Evolutionary conservation across 169 alveolate genomes (phyloP).

Genomic region (Theileria equi): DNA sequence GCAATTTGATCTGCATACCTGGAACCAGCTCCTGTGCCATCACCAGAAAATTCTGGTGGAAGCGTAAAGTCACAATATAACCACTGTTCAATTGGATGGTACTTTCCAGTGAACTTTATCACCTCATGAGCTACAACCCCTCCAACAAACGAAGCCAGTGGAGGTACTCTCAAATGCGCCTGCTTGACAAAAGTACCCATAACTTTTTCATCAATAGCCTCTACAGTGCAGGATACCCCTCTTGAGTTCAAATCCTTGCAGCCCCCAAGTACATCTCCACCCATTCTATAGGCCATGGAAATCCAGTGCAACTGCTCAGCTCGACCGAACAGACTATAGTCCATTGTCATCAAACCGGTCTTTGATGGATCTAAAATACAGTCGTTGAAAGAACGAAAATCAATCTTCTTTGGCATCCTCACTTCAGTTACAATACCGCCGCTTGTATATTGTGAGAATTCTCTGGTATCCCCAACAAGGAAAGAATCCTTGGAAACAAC

Average conservation of each 20-base stretch:
- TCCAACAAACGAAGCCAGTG: conserved; percentile 95
- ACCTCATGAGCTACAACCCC: conserved; percentile 95
- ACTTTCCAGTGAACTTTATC: conserved; percentile 97
- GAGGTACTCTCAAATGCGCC: conserved; percentile 85
- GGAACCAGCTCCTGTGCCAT: conserved; percentile 46
- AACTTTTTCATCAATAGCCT: conserved; percentile 80
- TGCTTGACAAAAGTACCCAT: conserved; percentile 77
- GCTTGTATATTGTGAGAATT: conserved; percentile 63
- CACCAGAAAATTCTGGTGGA: conserved; percentile 34
- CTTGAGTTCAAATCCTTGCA: conserved; percentile 53
- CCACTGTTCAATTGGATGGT: conserved; percentile 95
- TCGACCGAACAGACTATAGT: conserved; percentile 92
- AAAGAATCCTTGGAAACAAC: conserved; percentile 85
- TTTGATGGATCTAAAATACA: conserved; percentile 79
- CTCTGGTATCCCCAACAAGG: conserved; percentile 87
- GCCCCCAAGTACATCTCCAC: conserved; percentile 36
- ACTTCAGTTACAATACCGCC: conserved; percentile 81
- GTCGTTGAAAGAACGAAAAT: conserved; percentile 80
- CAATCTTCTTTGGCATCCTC: conserved; percentile 82
- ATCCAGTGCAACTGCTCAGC: conserved; percentile 93
- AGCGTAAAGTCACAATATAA: conserved; percentile 92
- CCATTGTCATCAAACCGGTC: conserved; percentile 82
- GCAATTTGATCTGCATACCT: conserved; percentile 66
- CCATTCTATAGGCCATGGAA: conserved; percentile 72
- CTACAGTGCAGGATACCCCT: conserved; percentile 74